Evolutionary conservation across 2,329 filamentous ascomycete genomes (phyloP), one percentile per base, ranked within the genome.

Genomic region (Purpureocillium takamizusanense): DNA sequence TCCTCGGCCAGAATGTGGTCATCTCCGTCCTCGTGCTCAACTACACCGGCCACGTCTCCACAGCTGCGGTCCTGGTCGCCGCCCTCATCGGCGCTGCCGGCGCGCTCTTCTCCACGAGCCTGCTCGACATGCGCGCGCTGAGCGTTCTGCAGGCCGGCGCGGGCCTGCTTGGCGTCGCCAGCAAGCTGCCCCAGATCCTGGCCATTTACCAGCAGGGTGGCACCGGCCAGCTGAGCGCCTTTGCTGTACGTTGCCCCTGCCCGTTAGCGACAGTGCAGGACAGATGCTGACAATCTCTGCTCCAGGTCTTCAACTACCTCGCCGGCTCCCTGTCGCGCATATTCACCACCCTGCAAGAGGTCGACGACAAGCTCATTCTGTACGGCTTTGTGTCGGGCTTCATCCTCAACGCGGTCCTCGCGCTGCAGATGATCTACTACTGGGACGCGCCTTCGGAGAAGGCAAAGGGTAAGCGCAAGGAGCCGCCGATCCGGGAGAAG

Each of bases 281-380:
- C 3, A 9, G 25, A 21, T 31, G 36, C 13, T 47, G 32, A 25
- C 21, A 5, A 44, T 30, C 5, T 2, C 4, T 6, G 13, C 6
- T 35, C 7, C 53, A 95, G 89, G 88, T 98, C 51, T 95, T 98
- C 76, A 97, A 95, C 72, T 98, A 95, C 65, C 86, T 98, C 53
- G 72, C 81, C 51, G 92, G 94, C 30, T 95, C 88, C 32, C 77
- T 97, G 42, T 86, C 87, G 18, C 85, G 92, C 57, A 94, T 98
- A 67, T 98, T 95, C 65, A 98, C 92, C 25, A 98, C 94, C 8
- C 70, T 98, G 41, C 89, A 97, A 57, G 92, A 98, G 69, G 92
- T 98, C 43, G 85, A 94, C 60, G 92, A 98, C 63, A 89, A 89
- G 65, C 73, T 97, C 42, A 97, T 98, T 53, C 75, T 98, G 18